These are phyloP conservation scores for Bocquillonia castaneifolia DNA, from an alignment of 441 rosid species.

Conservation along the genomic window DNA sequence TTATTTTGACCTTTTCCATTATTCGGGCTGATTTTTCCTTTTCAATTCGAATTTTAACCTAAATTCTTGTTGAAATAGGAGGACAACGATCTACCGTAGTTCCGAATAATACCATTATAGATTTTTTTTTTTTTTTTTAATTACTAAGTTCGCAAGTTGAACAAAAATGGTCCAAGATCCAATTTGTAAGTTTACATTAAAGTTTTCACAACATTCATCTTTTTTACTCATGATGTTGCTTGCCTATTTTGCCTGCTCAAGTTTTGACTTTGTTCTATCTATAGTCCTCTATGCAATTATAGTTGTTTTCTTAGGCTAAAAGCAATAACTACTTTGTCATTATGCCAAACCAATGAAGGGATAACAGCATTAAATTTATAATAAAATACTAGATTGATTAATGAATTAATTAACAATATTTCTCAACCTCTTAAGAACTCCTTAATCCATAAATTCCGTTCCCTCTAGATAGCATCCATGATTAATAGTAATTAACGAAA, in stretches of 20 bases:
- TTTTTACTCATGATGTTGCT: constrained; percentile 11
- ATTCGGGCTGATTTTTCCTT: too few relatives aligned
- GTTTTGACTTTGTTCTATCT: constrained; percentile 30
- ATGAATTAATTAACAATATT: too few relatives aligned
- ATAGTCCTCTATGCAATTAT: constrained; percentile 23
- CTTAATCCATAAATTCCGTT: too few relatives aligned
- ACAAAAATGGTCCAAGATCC: constrained; percentile 15
- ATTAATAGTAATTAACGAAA: background rate
- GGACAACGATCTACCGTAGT: background rate
- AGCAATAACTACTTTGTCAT: constrained; percentile 26
- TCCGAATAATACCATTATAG: constrained; percentile 10
- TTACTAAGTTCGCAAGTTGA: constrained; percentile 2
- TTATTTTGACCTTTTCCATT: background rate
- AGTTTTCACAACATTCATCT: constrained; percentile 5
- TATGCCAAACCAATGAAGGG: constrained; percentile 20
- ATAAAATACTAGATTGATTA: too few relatives aligned
- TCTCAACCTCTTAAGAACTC: background rate
- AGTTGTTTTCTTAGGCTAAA: constrained; percentile 31
- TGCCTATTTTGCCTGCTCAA: constrained; percentile 20
- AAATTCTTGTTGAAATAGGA: background rate
- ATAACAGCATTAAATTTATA: background rate
- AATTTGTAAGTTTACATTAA: constrained; percentile 4
- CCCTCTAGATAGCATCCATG: background rate
- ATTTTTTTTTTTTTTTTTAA: too few relatives aligned
- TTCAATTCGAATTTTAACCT: constrained; percentile 12